These are phyloP conservation scores for Begonia fuchsioides DNA, from an alignment of 306 rosid species.

Conservation along the genomic window DNA sequence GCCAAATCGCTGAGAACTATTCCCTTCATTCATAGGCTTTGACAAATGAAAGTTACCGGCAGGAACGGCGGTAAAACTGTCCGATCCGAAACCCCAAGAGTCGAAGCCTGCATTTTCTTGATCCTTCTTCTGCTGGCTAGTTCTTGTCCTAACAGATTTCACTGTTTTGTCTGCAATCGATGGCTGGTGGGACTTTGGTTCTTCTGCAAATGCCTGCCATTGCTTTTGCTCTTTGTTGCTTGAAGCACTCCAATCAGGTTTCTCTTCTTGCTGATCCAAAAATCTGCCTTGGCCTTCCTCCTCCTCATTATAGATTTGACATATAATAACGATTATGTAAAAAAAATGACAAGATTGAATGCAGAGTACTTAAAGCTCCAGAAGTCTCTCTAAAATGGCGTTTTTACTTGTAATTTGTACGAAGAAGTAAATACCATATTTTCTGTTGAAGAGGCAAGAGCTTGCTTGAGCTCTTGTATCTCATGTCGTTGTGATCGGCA, in stretches of 20 bases:
- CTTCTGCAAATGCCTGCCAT: slow-evolving; percentile 82
- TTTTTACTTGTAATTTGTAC: too few species aligned
- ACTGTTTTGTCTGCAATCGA: slow-evolving; percentile 22
- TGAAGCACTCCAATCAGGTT: slow-evolving; percentile 30
- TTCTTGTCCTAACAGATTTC: slow-evolving; percentile 69
- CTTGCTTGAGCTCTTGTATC: slow-evolving; percentile 84
- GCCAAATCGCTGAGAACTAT: slow-evolving; percentile 27
- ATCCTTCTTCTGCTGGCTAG: slow-evolving; percentile 36
- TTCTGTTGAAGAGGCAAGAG: slow-evolving; percentile 53
- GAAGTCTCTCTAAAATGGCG: neutral
- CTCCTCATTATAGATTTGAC: too few species aligned
- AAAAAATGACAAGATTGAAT: neutral
- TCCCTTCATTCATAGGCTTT: slow-evolving; percentile 30
- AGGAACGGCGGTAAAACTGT: slow-evolving; percentile 42
- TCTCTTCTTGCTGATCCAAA: slow-evolving; percentile 2
- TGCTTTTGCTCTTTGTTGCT: slow-evolving; percentile 47
- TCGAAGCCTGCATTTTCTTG: slow-evolving; percentile 34
- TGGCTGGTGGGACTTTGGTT: slow-evolving; percentile 29
- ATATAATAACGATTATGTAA: too few species aligned
- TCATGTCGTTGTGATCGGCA: slow-evolving; percentile 96
- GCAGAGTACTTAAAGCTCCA: neutral
- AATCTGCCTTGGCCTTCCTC: too few species aligned
- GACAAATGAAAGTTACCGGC: slow-evolving; percentile 37
- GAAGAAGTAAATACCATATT: slow-evolving; percentile 2
- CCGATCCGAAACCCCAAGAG: slow-evolving; percentile 73